Conservation (phyloP, 345 rosid genomes). For the Populus alba region DNA sequence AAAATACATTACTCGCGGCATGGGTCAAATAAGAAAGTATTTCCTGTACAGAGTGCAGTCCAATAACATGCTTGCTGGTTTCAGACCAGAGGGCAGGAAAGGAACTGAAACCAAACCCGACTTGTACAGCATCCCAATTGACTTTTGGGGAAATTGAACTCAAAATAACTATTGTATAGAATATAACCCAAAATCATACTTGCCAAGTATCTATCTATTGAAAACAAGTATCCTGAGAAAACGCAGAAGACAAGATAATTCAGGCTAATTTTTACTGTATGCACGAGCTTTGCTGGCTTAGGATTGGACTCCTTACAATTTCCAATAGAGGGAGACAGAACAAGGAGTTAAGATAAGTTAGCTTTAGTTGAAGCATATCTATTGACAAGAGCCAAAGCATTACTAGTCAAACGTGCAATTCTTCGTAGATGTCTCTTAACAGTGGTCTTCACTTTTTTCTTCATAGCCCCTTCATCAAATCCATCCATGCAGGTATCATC, state of each 20-base stretch:
- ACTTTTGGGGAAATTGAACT: background rate
- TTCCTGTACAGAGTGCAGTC: background rate
- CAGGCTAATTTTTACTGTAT: background rate
- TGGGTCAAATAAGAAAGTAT: background rate
- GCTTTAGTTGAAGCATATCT: constrained; percentile 36
- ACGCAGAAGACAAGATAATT: background rate
- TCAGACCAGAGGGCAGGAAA: background rate
- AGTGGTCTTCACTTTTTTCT: constrained; percentile 27
- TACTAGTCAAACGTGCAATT: constrained; percentile 51
- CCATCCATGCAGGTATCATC: constrained; percentile 59
- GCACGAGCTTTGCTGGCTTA: background rate
- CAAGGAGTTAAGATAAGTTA: background rate
- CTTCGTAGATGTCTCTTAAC: constrained; percentile 38
- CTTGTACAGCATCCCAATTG: background rate
- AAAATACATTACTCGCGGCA: too few species aligned
- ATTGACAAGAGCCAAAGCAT: constrained; percentile 54
- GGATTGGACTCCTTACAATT: background rate
- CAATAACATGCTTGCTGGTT: background rate
- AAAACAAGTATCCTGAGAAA: background rate
- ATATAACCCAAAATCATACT: background rate
- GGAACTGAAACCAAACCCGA: background rate
- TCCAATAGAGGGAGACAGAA: background rate
- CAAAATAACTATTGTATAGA: background rate
- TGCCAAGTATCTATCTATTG: background rate
- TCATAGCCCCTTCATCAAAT: constrained; percentile 9